Base-by-base conservation (phyloP, 1,139 yeast species). In the Hanseniaspora sp. region DNA sequence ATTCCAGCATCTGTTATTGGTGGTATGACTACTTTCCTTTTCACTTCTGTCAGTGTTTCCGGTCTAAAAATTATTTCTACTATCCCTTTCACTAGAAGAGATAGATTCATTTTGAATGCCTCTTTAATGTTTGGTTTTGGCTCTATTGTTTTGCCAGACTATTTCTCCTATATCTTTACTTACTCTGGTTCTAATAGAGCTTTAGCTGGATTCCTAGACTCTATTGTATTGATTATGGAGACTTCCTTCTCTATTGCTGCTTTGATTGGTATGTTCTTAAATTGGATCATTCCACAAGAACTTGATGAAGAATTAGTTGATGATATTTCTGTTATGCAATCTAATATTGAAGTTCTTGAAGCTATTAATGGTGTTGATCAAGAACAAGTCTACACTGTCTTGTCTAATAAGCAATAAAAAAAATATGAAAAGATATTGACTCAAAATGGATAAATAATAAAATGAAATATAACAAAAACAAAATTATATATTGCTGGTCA, bases 11-110 rank as follows among this genome's bases (percentile, higher is more conserved):
- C 95, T 0, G 92, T 87, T 30, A 74, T 87, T 57, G 96, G 96
- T 55, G 96, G 96, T 59, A 86, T 87, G 95, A 87, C 95, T 34
- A 76, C 95, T 5, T 88, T 87, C 73, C 72, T 88, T 57, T 88
- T 86, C 75, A 78, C 90, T 38, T 80, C 95, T 12, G 96, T 88
- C 53, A 90, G 95, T 0, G 92, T 86, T 42, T 85, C 95, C 1
- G 96, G 96, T 64, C 70, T 88, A 58, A 80, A 83, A 63, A 85
- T 88, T 66, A 84, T 87, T 59, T 72, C 94, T 18, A 74, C 82
- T 55, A 77, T 82, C 52, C 82, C 83, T 55, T 86, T 87, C 71
- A 83, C 92, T 17, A 79, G 95, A 73, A 79, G 96, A 69, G 95
- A 87, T 68, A 74, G 96, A 61, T 85, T 88, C 65, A 79, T 88